Base-by-base conservation (phyloP, 2,329 filamentous ascomycete species). In the Xylariaceae sp. region DNA sequence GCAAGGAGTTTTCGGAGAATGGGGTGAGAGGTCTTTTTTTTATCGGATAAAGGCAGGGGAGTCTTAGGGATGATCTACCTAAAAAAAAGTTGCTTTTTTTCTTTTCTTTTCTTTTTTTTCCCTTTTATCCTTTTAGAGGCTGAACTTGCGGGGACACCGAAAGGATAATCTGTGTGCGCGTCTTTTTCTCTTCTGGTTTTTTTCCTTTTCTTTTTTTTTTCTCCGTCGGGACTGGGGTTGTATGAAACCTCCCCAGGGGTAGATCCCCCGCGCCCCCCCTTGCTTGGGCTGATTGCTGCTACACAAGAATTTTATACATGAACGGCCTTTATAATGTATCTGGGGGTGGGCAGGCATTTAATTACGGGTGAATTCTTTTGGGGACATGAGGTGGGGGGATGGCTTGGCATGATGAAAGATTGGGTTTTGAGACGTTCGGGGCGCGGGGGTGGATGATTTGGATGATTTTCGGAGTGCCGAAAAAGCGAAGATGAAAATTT, bases 1-100 rank as follows among this genome's bases (percentile, higher is more conserved):
- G 57, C 57, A 50, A 42, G 57, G 57, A 60, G 57, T 60, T 59
- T 50, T 27, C 46, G 52, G 42, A 27, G 39, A 19, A 12, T 43
- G 43, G 9, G 40, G 45, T 47, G 27, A 19, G 12, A 2, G 51
- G 19, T 19, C 1, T 19, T 19, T 19, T 19, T 19, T 19, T 19
- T 19, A 19, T 19, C 34, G 27, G 35, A 50, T 50, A 37, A 47
- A 42, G 45, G 48, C 51, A 49, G 34, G 42, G 41, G 41, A 40
- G 44, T 11, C 47, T 29, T 50, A 19, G 19, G 19, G 29, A 40
- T 47, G 50, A 50, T 50, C 41, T 30, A 27, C 43, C 26, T 56
- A 51, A 12, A 34, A 58, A 57, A 59, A 54, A 47, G 51, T 27
- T 52, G 49, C 44, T 57, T 44, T 50, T 52, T 37, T 37, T 7